Conservation (phyloP, 2,329 filamentous ascomycete species). For the Lojkania enalia region DNA sequence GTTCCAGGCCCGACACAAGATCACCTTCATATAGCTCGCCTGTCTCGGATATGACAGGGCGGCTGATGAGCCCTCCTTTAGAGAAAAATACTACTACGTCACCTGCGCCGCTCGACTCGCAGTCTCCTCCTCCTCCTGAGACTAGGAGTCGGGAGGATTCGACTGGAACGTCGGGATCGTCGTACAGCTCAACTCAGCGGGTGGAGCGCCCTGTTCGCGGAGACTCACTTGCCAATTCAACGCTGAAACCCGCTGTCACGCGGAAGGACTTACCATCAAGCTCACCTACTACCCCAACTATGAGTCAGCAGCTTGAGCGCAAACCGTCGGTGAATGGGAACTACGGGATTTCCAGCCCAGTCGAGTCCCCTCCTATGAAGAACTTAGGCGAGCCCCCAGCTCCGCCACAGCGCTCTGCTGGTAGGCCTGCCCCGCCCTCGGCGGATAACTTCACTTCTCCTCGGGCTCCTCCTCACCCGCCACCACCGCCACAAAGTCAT, state of each 20-base stretch:
- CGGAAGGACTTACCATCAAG: constrained; percentile 64
- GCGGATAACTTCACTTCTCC: constrained; percentile 51
- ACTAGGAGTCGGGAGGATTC: constrained; percentile 24
- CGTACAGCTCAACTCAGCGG: constrained; percentile 45
- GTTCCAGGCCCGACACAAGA: constrained; percentile 51
- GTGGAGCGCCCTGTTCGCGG: constrained; percentile 58
- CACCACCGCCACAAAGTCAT: constrained; percentile 44
- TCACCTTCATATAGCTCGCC: constrained; percentile 48
- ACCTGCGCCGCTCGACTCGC: constrained; percentile 43
- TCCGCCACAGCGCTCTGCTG: constrained; percentile 52
- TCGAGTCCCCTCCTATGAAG: constrained; percentile 47
- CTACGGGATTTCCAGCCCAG: constrained; percentile 47
- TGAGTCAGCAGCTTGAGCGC: constrained; percentile 43
- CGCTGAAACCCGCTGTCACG: constrained; percentile 51
- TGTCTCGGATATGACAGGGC: constrained; percentile 43
- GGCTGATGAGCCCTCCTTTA: constrained; percentile 34
- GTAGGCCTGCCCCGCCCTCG: constrained; percentile 47
- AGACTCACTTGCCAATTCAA: constrained; percentile 58
- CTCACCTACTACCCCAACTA: constrained; percentile 48
- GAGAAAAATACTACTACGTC: constrained; percentile 42
- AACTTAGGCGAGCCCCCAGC: constrained; percentile 48
- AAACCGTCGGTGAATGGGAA: constrained; percentile 46
- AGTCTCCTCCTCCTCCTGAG: constrained; percentile 22
- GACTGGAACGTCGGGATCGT: constrained; percentile 38
- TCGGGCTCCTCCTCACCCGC: constrained; percentile 49